These are phyloP conservation scores for Stenocarpella maydis DNA, from an alignment of 2,329 filamentous ascomycete species.

Conservation along the genomic window DNA sequence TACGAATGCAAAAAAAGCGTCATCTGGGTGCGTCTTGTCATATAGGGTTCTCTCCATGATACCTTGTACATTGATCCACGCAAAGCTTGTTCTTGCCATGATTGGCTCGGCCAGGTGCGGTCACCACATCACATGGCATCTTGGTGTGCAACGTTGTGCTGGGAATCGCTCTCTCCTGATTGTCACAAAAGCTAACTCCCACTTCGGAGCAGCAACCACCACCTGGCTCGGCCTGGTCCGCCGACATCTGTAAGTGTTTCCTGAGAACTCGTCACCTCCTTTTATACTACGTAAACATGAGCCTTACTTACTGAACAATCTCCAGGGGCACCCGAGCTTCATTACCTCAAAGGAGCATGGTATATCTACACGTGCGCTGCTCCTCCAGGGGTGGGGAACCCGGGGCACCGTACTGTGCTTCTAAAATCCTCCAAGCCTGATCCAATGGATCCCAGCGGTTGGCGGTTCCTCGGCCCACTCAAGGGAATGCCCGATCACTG, in stretches of 20 bases:
- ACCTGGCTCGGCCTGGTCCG: constrained; percentile 25
- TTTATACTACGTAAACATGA: background rate
- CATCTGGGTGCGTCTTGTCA: constrained; percentile 9
- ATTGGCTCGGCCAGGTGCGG: too few species aligned
- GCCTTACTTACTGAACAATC: background rate
- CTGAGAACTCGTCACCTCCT: background rate
- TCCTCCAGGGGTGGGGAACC: constrained; percentile 28
- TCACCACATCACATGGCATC: too few species aligned
- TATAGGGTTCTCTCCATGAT: background rate
- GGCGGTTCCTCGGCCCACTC: constrained; percentile 38
- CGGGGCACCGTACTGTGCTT: constrained; percentile 33
- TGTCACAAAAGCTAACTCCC: background rate
- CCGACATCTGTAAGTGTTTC: constrained; percentile 23
- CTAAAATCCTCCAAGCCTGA: constrained; percentile 26
- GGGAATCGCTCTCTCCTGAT: background rate
- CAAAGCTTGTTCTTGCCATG: too few species aligned
- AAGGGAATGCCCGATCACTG: constrained; percentile 38
- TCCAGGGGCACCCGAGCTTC: constrained; percentile 23
- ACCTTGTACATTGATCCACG: too few species aligned
- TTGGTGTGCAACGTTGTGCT: background rate
- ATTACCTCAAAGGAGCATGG: constrained; percentile 31
- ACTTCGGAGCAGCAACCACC: constrained; percentile 18
- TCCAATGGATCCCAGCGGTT: constrained; percentile 34
- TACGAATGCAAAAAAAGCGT: constrained; percentile 37
- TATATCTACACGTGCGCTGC: constrained; percentile 33